Base-by-base conservation (phyloP, 768 basidiomycete species). In the Amanita subjunquillea region DNA sequence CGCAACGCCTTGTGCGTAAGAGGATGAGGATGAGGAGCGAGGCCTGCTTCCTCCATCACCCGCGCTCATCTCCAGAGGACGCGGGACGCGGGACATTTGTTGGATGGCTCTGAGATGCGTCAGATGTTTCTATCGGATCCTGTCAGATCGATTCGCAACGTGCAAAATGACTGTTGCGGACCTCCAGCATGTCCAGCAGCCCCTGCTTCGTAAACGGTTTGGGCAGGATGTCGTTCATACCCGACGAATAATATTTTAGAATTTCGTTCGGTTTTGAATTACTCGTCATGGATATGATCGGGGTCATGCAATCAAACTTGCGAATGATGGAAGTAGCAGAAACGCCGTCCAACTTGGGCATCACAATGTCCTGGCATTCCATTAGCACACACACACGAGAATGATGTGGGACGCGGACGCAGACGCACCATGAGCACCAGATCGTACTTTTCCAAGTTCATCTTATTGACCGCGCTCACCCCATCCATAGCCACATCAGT, bases 121-220 rank as follows among this genome's bases (percentile, higher is more conserved):
- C 30, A 92, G 71, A 61, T 93, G 90, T 80, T 90, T 92, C 85
- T 87, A 57, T 50, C 32, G 22, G 15, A 27, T 27, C 6, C 22
- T 8, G 4, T 15, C 10, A 6, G 15, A 3, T 27, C 23, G 43
- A 55, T 15, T 20, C 32, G 42, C 13, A 41, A 12, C 27, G 42
- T 38, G 20, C 12, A 6, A 37, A 5, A 37, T 12, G 20, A 20
- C 13, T 7, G 5, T 4, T 30, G 29, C 48, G n/a, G 50, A 89
- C 88, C 71, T 98, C 95, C 56, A 98, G 83, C 82, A 97, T 93
- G 57, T 86, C 84, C 44, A 94, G 70, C 29, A 98, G 71, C 13
- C 88, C 87, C 62, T 93, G 83, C 65, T 91, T 91, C n/a, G 90
- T 95, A 70, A 98, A 98, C 3, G 95, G 95, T 66, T 98, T 98